phyloP scores from a whole-genome alignment of 2,329 filamentous ascomycete genomes.

The Fusarium sp. region DNA sequence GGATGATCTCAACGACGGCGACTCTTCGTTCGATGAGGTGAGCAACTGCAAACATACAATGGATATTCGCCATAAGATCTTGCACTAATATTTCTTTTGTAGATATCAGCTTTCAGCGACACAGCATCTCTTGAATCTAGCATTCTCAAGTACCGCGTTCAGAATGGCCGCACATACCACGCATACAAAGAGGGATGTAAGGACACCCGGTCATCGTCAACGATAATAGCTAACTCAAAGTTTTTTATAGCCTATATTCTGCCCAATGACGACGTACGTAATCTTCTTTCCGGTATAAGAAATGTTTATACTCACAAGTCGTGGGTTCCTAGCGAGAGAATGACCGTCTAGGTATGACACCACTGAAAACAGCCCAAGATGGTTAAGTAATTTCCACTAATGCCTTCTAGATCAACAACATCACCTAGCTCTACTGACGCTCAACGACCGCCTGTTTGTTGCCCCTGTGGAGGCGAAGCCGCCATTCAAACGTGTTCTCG shows the following conservation, averaged over 20 bases:
- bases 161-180: conserved; percentile 51
- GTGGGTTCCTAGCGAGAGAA: no score
- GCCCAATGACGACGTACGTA: conserved; percentile 16
- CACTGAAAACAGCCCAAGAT: no score
- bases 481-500: conserved; percentile 38
- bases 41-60: neutral
- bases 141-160: conserved; percentile 42
- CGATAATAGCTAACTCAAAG: no score
- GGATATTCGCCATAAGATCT: neutral
- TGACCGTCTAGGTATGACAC: no score
- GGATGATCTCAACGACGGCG: neutral
- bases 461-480: conserved; percentile 25
- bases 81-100: no score
- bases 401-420: no score
- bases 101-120: conserved; percentile 14
- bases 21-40: conserved; percentile 16
- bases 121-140: conserved; percentile 40
- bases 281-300: no score
- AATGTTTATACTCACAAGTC: no score
- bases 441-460: conserved; percentile 44
- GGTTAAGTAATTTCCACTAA: no score
- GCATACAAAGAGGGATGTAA: conserved; percentile 44
- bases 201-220: no score
- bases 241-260: conserved; percentile 2
- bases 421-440: conserved; percentile 29